Evolutionary conservation across 106 monocot genomes (phyloP).

Genomic region (Dendrobium chrysotoxum): DNA sequence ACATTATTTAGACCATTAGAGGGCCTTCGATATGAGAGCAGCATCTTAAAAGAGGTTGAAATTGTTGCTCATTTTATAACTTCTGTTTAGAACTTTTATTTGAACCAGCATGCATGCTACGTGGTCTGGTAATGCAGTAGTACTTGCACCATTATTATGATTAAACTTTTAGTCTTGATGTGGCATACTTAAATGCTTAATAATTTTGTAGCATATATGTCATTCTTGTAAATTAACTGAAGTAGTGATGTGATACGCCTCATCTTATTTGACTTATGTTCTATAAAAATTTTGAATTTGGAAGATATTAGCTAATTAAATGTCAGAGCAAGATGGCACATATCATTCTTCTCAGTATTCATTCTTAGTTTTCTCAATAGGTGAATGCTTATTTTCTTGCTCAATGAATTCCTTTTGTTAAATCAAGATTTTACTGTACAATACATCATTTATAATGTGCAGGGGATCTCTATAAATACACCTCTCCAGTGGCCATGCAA

Average conservation of each 20-base stretch:
- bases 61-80: neutral
- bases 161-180: neutral
- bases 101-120: neutral
- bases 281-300: neutral
- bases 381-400: constrained; percentile 1
- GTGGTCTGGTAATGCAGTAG: neutral
- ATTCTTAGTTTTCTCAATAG: neutral
- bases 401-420: neutral
- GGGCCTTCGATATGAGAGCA: neutral
- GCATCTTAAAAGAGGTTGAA: neutral
- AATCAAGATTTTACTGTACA: neutral
- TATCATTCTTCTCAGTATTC: neutral
- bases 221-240: too few relatives aligned
- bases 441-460: constrained; percentile 11
- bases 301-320: neutral
- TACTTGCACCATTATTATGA: neutral
- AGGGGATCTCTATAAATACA: constrained; percentile 88
- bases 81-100: neutral
- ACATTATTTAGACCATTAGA: neutral
- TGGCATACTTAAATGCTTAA: neutral
- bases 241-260: neutral
- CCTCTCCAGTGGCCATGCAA: constrained; percentile 86
- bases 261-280: neutral
- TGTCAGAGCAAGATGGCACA: neutral
- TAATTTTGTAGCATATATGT: too few relatives aligned